phyloP scores from a whole-genome alignment of 495 filamentous ascomycete genomes.

The Penicillium tannophilum region DNA sequence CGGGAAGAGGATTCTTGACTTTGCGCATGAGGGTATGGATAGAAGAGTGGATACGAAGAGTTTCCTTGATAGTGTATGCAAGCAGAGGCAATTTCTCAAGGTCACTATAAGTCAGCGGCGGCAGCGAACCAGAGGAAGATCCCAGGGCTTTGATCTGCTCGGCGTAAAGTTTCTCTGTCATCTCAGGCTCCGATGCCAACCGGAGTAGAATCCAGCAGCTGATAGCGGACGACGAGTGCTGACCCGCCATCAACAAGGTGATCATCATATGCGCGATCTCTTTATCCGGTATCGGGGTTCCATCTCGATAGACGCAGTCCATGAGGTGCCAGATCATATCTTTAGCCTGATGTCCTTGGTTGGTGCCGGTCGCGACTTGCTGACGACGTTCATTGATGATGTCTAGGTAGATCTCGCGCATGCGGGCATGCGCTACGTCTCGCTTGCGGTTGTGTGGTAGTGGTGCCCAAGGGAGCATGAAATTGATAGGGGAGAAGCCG shows the following conservation, averaged over 20 bases:
- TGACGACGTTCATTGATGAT: slow-evolving; percentile 69
- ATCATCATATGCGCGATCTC: slow-evolving; percentile 94
- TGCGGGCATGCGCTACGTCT: slow-evolving; percentile 72
- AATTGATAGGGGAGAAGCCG: slow-evolving; percentile 83
- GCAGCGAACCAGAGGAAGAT: slow-evolving; percentile 45
- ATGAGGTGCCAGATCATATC: slow-evolving; percentile 89
- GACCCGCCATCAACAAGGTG: slow-evolving; percentile 84
- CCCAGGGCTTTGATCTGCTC: slow-evolving; percentile 70
- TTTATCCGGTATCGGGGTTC: slow-evolving; percentile 67
- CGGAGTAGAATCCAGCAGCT: slow-evolving; percentile 81
- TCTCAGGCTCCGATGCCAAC: slow-evolving; percentile 69
- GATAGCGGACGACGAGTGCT: slow-evolving; percentile 83
- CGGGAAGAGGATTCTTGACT: slow-evolving; percentile 76
- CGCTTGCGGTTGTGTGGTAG: slow-evolving; percentile 80
- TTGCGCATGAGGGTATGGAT: slow-evolving; percentile 86
- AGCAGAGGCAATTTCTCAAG: slow-evolving; percentile 71
- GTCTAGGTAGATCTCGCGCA: slow-evolving; percentile 76
- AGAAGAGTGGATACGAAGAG: slow-evolving; percentile 75
- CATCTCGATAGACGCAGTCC: slow-evolving; percentile 76
- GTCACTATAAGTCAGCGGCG: slow-evolving; percentile 65
- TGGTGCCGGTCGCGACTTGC: slow-evolving; percentile 21
- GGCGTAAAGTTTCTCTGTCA: slow-evolving; percentile 73
- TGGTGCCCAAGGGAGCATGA: slow-evolving; percentile 84
- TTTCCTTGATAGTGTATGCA: slow-evolving; percentile 75
- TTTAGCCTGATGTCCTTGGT: slow-evolving; percentile 31